Percentiles rank a stretch among this genome's conserved stretches.
phyloP scores from a whole-genome alignment of 768 basidiomycete genomes.

The Hygrocybe coccinea region DNA sequence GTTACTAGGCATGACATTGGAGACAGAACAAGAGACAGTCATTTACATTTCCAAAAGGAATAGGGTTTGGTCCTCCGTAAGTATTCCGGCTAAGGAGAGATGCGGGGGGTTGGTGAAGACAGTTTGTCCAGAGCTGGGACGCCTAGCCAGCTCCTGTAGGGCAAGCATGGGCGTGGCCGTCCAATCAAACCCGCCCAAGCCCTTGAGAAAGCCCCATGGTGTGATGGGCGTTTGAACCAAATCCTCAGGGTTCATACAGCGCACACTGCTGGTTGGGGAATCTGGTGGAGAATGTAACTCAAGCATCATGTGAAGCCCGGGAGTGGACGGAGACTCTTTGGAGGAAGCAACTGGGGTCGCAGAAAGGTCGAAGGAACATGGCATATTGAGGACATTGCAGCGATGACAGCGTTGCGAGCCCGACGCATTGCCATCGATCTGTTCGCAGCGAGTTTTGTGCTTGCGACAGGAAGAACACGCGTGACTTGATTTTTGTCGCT shows the following conservation, averaged over 20 bases:
- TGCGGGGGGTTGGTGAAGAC: background rate
- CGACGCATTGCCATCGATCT: constrained; percentile 37
- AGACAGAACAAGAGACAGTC: constrained; percentile 7
- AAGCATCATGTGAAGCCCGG: background rate
- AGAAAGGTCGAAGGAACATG: constrained; percentile 37
- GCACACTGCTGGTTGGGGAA: background rate
- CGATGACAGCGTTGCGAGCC: constrained; percentile 39
- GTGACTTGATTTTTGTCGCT: constrained; percentile 41
- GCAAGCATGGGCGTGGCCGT: constrained; percentile 43
- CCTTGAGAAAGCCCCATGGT: constrained; percentile 38
- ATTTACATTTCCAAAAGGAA: constrained; percentile 37
- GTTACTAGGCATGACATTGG: background rate
- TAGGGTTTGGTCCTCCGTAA: constrained; percentile 32
- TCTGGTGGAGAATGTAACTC: background rate
- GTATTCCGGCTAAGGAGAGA: constrained; percentile 22
- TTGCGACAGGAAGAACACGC: constrained; percentile 45
- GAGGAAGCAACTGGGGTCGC: constrained; percentile 1
- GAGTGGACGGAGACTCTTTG: background rate
- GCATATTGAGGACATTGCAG: constrained; percentile 43
- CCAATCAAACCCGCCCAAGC: constrained; percentile 40
- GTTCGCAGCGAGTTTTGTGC: constrained; percentile 48
- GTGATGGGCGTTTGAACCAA: constrained; percentile 28
- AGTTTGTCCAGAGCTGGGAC: background rate
- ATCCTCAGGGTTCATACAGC: constrained; percentile 20
- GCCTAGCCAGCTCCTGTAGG: constrained; percentile 37